A percentile compares a stretch with the other conserved stretches of the same genome.
These are phyloP conservation scores for Diospyros lotus DNA, from an alignment of 148 eudicot species.

Conservation along the genomic window DNA sequence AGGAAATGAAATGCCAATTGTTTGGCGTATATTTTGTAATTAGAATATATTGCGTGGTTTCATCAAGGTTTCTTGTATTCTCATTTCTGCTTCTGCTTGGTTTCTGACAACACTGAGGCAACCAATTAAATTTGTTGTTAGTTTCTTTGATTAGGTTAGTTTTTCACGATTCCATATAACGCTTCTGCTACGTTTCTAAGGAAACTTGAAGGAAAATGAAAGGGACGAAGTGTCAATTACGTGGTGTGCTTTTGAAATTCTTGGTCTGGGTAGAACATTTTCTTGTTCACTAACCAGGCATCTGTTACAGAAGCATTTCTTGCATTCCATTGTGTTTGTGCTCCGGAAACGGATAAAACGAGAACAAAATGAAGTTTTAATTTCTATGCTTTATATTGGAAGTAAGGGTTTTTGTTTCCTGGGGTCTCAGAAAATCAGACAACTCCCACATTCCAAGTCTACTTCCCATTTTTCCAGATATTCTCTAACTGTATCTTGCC, in stretches of 20 bases:
- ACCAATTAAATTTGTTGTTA: not conserved
- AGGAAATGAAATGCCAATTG: no score
- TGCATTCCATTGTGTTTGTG: not conserved
- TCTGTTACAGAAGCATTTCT: not conserved
- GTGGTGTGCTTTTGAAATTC: not conserved
- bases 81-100: not conserved
- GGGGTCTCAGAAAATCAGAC: no score
- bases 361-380: not conserved
- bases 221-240: not conserved
- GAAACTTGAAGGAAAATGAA: not conserved
- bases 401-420: conserved; percentile 4
- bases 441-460: no score
- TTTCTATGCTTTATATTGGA: not conserved
- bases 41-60: not conserved
- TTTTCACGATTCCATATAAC: not conserved
- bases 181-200: not conserved
- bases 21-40: no score
- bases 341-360: not conserved
- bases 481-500: not conserved
- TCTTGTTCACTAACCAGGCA: not conserved
- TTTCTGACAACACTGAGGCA: no score
- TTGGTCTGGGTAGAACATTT: not conserved
- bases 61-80: not conserved
- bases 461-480: no score
- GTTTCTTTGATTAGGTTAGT: not conserved